Percentiles rank a stretch among this genome's conserved stretches.
These are phyloP conservation scores for Cornus florida DNA, from an alignment of 148 eudicot species.

Conservation along the genomic window DNA sequence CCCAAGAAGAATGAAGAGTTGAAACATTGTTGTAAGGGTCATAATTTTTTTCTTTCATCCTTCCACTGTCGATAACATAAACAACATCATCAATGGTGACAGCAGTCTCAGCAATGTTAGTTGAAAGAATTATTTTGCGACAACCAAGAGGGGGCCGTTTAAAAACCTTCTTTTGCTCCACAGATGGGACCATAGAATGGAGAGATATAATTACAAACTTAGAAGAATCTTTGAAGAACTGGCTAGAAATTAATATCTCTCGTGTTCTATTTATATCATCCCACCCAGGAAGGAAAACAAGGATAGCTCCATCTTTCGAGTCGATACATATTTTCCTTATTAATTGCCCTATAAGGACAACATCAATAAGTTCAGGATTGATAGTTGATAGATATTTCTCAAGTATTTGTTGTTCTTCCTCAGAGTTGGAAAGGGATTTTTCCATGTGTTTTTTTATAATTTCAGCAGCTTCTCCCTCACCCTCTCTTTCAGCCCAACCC, in stretches of 20 bases:
- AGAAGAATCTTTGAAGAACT: constrained; percentile 54
- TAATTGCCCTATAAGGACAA: constrained; percentile 66
- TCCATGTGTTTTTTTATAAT: constrained; percentile 60
- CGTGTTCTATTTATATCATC: constrained; percentile 77
- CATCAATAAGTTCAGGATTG: constrained; percentile 70
- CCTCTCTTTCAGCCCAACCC: constrained; percentile 69
- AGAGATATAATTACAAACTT: constrained; percentile 67
- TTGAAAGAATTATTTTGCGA: constrained; percentile 89
- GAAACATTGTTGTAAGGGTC: constrained; percentile 89
- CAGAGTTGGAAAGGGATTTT: constrained; percentile 31
- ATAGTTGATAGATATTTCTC: constrained; percentile 56
- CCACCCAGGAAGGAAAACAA: constrained; percentile 97
- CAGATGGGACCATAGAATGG: constrained; percentile 86
- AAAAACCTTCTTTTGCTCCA: constrained; percentile 86
- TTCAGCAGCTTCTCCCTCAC: constrained; percentile 61
- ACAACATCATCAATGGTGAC: constrained; percentile 94
- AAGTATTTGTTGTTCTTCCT: constrained; percentile 54
- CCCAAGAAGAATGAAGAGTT: constrained; percentile 90
- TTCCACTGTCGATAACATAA: constrained; percentile 87
- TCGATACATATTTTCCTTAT: constrained; percentile 73
- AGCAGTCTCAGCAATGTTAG: constrained; percentile 94
- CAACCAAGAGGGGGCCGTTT: constrained; percentile 68
- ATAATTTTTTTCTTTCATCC: constrained; percentile 93
- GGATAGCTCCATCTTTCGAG: constrained; percentile 76
- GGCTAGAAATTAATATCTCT: constrained; percentile 44